Evolutionary conservation across 2,329 filamentous ascomycete genomes (phyloP).

Genomic region (Hypoxylon rubiginosum): DNA sequence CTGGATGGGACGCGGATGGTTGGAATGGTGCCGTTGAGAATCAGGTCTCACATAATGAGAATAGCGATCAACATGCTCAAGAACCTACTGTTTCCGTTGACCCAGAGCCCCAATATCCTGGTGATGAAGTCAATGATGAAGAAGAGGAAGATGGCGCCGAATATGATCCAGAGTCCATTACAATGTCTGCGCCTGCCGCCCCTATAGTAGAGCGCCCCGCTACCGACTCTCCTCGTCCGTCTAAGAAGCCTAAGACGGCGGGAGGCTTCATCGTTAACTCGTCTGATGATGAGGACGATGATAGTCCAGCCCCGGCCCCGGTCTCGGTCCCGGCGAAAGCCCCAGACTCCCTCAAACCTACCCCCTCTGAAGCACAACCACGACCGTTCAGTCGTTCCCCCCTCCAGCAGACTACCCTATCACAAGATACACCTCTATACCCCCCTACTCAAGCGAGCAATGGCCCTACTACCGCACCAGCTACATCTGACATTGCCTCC

Average conservation of each 20-base stretch:
- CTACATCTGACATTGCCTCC: slow-evolving; percentile 21
- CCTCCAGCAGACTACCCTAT: slow-evolving; percentile 43
- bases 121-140: slow-evolving; percentile 63
- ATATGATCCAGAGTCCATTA: slow-evolving; percentile 70
- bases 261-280: slow-evolving; percentile 72
- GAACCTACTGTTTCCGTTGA: slow-evolving; percentile 60
- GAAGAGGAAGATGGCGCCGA: slow-evolving; percentile 70
- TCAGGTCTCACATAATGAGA: slow-evolving; percentile 66
- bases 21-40: slow-evolving; percentile 69
- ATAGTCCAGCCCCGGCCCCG: slow-evolving; percentile 43
- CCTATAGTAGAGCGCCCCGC: slow-evolving; percentile 50
- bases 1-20: slow-evolving; percentile 63
- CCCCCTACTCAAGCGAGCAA: slow-evolving; percentile 36
- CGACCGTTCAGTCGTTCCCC: slow-evolving; percentile 44
- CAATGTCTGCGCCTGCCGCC: slow-evolving; percentile 51
- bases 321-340: slow-evolving; percentile 23
- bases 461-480: slow-evolving; percentile 17
- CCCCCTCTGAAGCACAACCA: slow-evolving; percentile 42
- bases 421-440: slow-evolving; percentile 33
- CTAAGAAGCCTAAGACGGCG: slow-evolving; percentile 71
- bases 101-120: slow-evolving; percentile 61
- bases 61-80: slow-evolving; percentile 69
- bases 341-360: slow-evolving; percentile 42
- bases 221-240: slow-evolving; percentile 55
- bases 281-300: slow-evolving; percentile 68